Conservation (phyloP, 2,329 filamentous ascomycete genomes). For the Colletotrichum orchidophilum region DNA sequence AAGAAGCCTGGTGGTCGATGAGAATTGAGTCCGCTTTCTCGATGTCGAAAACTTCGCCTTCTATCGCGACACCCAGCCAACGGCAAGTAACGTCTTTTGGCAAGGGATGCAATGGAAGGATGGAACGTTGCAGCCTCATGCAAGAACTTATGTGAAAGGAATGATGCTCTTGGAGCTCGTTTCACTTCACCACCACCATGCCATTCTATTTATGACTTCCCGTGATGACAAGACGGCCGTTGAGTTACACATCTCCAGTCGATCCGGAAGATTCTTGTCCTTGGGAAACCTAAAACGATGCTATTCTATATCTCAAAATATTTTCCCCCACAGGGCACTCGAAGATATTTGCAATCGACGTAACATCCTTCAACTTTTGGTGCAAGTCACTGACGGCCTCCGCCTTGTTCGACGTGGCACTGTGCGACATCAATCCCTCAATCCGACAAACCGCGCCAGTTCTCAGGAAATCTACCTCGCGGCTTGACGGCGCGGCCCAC, state of each 20-base stretch:
- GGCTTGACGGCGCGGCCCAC: neutral
- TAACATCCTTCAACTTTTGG: no score
- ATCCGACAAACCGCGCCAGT: neutral
- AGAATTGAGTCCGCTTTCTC: neutral
- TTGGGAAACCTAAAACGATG: neutral
- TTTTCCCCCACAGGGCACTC: neutral
- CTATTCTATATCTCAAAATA: neutral
- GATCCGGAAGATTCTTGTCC: neutral
- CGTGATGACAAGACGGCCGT: neutral
- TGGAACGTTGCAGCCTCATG: neutral
- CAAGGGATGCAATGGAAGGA: neutral
- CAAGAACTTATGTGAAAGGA: neutral
- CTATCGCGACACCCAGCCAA: neutral
- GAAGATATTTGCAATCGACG: no score
- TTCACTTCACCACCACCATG: neutral
- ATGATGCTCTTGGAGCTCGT: neutral
- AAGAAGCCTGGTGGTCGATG: neutral
- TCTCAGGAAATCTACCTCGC: neutral
- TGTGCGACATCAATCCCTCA: neutral
- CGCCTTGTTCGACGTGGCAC: neutral
- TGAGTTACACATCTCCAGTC: neutral
- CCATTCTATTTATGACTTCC: neutral
- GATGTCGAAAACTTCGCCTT: neutral
- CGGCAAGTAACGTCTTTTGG: neutral
- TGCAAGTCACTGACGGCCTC: neutral